Evolutionary conservation across 306 rosid species (phyloP).

Genomic region (Prunus padus): DNA sequence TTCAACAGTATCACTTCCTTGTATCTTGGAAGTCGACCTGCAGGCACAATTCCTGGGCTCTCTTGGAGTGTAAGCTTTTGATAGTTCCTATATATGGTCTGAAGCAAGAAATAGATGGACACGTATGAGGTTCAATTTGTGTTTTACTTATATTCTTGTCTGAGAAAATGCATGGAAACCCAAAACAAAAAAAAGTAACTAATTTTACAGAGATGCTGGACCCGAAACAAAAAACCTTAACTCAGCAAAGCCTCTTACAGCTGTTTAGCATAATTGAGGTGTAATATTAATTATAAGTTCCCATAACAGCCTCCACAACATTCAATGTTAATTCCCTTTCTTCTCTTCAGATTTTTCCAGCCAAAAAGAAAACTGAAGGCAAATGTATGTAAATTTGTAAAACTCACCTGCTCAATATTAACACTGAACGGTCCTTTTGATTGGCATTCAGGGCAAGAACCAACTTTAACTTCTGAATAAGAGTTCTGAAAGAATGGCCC

Average conservation of each 20-base stretch:
- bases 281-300: not conserved
- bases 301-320: not conserved
- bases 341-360: not conserved
- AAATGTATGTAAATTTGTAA: constrained; percentile 2
- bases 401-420: constrained; percentile 87
- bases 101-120: constrained; percentile 28
- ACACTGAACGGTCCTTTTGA: constrained; percentile 93
- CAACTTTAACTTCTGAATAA: constrained; percentile 95
- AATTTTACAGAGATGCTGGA: not conserved
- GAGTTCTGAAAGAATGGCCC: constrained; percentile 98
- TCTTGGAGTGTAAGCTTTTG: constrained; percentile 98
- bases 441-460: constrained; percentile 98
- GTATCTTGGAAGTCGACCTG: constrained; percentile 97
- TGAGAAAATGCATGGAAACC: not conserved
- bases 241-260: not conserved
- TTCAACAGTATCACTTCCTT: constrained; percentile 94
- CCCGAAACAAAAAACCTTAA: not conserved
- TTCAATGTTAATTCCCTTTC: not conserved
- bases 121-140: constrained; percentile 1
- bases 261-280: not conserved
- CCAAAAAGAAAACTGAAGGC: not conserved
- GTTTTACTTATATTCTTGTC: not conserved
- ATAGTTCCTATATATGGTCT: constrained; percentile 94
- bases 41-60: constrained; percentile 99
- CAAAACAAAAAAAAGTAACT: not conserved